Conservation (phyloP, 352 stramenopile genomes). For the Pythium insidiosum region DNA sequence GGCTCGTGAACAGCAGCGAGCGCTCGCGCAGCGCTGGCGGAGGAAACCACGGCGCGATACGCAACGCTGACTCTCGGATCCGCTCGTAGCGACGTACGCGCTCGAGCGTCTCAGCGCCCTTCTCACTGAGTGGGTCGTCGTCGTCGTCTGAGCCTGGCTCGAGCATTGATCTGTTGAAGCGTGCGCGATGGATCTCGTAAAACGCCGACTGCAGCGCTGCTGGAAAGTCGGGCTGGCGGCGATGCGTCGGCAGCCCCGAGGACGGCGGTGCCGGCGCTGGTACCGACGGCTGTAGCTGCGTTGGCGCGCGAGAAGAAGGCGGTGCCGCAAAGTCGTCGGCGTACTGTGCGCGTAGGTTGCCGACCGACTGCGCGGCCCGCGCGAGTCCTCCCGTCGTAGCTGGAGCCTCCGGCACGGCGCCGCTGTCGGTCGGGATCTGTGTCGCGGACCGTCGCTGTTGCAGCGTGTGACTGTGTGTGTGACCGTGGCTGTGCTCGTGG, state of each 20-base stretch:
- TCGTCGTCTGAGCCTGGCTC: conserved; percentile 57
- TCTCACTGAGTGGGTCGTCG: conserved; percentile 71
- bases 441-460: background rate
- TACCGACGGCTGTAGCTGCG: background rate
- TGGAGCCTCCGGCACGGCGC: conserved; percentile 12
- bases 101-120: conserved; percentile 60
- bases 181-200: conserved; percentile 55
- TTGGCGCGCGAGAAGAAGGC: no score
- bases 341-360: conserved; percentile 58
- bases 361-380: conserved; percentile 56
- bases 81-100: conserved; percentile 51
- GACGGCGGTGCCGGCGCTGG: background rate
- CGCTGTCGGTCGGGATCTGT: background rate
- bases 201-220: conserved; percentile 36
- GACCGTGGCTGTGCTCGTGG: conserved; percentile 5
- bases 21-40: conserved; percentile 7
- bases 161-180: conserved; percentile 70
- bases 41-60: conserved; percentile 56
- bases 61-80: conserved; percentile 41
- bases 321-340: conserved; percentile 37
- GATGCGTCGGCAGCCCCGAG: conserved; percentile 23
- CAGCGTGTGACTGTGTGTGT: background rate
- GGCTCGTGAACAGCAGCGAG: background rate
- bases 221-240: conserved; percentile 46
- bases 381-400: conserved; percentile 18